A percentile compares a stretch with the other conserved stretches of the same genome.
Evolutionary conservation across 331 rosid genomes (phyloP).

Genomic region (Malus hybrid): DNA sequence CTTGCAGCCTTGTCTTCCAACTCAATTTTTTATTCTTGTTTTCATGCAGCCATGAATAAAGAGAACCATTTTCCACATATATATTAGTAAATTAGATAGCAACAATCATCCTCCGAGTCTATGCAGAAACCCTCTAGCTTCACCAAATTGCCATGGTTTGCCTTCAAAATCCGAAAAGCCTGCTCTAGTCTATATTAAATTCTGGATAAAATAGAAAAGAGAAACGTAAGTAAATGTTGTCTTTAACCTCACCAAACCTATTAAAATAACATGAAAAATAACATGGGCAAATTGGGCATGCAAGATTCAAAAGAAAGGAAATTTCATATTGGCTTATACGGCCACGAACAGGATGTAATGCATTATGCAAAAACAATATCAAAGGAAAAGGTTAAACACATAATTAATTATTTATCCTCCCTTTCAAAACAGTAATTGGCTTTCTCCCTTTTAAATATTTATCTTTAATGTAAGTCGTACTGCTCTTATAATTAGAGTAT

Average conservation of each 20-base stretch:
- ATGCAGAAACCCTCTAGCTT: constrained; percentile 92
- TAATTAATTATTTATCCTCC: too few relatives aligned
- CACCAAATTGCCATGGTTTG: constrained; percentile 93
- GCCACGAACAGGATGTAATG: too few relatives aligned
- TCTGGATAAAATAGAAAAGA: background rate
- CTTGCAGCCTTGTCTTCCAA: constrained; percentile 63
- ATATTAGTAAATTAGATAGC: constrained; percentile 74
- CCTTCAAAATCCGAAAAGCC: constrained; percentile 35
- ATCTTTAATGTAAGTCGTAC: too few relatives aligned
- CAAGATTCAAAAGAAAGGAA: too few relatives aligned
- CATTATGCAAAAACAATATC: too few relatives aligned
- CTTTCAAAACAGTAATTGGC: too few relatives aligned
- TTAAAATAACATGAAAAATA: background rate
- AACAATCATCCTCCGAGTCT: constrained; percentile 54
- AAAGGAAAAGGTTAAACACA: too few relatives aligned
- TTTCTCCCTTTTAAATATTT: too few relatives aligned
- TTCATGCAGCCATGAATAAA: constrained; percentile 64
- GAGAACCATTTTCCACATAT: constrained; percentile 69
- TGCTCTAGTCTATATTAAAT: background rate
- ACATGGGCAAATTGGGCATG: too few relatives aligned
- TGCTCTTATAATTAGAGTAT: too few relatives aligned
- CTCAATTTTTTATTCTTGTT: constrained; percentile 24
- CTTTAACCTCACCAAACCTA: background rate
- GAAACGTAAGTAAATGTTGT: background rate
- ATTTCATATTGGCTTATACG: too few relatives aligned